These are phyloP conservation scores for Rhododendron vialii DNA, from an alignment of 148 eudicot genomes.

Conservation along the genomic window DNA sequence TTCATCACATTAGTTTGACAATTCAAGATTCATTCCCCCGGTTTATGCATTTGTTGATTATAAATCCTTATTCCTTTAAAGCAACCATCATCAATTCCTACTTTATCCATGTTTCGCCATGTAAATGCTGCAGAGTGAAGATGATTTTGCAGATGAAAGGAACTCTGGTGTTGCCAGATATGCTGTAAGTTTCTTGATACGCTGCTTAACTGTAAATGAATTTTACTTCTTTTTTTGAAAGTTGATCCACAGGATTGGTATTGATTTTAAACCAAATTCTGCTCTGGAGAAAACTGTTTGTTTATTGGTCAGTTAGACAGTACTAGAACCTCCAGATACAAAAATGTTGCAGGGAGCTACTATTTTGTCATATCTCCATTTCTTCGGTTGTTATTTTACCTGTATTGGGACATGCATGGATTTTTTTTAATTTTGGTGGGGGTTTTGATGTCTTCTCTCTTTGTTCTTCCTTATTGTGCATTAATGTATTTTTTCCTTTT, in stretches of 20 bases:
- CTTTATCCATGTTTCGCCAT: not conserved
- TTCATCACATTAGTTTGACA: not conserved
- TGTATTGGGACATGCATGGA: not conserved
- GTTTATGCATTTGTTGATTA: not conserved
- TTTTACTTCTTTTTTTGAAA: not conserved
- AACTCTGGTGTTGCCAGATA: constrained; percentile 58
- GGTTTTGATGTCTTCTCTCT: not conserved
- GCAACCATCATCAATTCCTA: not conserved
- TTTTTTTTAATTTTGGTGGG: not conserved
- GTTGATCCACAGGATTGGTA: not conserved
- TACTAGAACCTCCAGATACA: not conserved
- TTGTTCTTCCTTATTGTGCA: not conserved
- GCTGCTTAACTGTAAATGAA: constrained; percentile 23
- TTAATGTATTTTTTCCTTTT: not conserved
- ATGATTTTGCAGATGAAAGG: constrained; percentile 35
- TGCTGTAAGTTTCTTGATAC: constrained; percentile 53
- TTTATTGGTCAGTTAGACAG: not conserved
- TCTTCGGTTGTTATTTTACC: not conserved
- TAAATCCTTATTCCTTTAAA: not conserved
- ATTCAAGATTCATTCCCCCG: not conserved
- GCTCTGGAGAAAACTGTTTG: not conserved
- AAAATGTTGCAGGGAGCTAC: constrained; percentile 4
- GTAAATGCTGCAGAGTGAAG: constrained; percentile 39
- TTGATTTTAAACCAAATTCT: not conserved
- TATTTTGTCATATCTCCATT: not conserved